Conservation (phyloP, 2,329 filamentous ascomycete species). For the Leptographium flavum region DNA sequence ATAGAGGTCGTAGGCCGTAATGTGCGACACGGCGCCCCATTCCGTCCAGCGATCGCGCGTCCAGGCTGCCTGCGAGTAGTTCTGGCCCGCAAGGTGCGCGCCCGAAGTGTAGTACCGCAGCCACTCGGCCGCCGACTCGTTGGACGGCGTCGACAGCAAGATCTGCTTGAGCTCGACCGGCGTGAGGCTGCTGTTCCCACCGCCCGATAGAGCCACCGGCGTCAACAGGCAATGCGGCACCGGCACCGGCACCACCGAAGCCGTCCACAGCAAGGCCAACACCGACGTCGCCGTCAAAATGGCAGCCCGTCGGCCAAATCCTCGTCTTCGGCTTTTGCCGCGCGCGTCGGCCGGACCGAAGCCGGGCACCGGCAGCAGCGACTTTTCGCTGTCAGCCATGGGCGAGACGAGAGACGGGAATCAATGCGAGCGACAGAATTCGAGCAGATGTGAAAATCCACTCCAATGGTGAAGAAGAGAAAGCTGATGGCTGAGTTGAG, state of each 20-base stretch:
- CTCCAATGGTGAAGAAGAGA: no score
- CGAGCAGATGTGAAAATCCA: no score
- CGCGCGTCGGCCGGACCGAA: neutral
- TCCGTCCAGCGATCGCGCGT: conserved; percentile 60
- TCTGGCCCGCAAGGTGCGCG: conserved; percentile 63
- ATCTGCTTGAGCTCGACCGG: conserved; percentile 41
- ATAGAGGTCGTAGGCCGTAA: conserved; percentile 62
- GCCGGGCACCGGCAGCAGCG: no score
- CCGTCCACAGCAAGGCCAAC: neutral
- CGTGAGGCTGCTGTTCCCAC: conserved; percentile 14
- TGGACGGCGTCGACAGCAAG: conserved; percentile 42
- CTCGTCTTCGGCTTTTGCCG: neutral
- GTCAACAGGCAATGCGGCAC: neutral
- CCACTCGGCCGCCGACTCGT: conserved; percentile 51
- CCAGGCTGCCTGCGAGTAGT: conserved; percentile 59
- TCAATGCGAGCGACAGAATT: no score
- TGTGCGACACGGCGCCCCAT: conserved; percentile 50
- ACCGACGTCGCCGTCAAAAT: neutral
- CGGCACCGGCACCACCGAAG: neutral
- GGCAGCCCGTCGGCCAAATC: neutral
- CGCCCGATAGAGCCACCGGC: conserved; percentile 1
- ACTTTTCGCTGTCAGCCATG: no score
- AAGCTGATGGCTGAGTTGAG: no score
- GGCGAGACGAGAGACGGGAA: no score
- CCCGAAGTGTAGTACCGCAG: conserved; percentile 66